Conservation (phyloP, 805 yeast species). For the Nakazawaea populi region DNA sequence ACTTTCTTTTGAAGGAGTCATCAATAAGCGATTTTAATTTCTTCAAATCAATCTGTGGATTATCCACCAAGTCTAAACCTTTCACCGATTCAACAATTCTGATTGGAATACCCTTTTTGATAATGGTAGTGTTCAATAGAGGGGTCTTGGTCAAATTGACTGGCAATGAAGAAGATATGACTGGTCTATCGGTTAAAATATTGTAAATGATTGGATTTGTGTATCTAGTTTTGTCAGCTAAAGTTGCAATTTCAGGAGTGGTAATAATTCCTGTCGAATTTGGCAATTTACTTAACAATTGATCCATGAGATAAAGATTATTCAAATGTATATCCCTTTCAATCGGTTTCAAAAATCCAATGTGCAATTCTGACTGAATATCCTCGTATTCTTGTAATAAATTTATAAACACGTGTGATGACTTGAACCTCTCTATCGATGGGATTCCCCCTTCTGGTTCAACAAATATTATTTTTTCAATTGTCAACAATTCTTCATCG, state of each 20-base stretch:
- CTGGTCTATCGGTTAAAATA: slow-evolving; percentile 84
- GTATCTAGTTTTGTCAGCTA: slow-evolving; percentile 21
- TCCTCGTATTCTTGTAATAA: slow-evolving; percentile 73
- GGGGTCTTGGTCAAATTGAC: slow-evolving; percentile 53
- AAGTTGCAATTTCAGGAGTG: slow-evolving; percentile 70
- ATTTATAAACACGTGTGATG: slow-evolving; percentile 85
- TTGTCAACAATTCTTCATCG: slow-evolving; percentile 28
- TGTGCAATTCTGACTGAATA: slow-evolving; percentile 55
- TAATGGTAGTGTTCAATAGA: slow-evolving; percentile 65
- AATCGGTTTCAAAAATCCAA: slow-evolving; percentile 44
- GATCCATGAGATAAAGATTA: slow-evolving; percentile 64
- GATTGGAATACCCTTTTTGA: slow-evolving; percentile 71
- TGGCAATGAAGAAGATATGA: slow-evolving; percentile 87
- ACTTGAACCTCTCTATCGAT: slow-evolving; percentile 69
- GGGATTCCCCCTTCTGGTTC: slow-evolving; percentile 92
- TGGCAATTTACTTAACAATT: slow-evolving; percentile 44
- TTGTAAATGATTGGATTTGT: slow-evolving; percentile 88
- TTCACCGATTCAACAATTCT: slow-evolving; percentile 28
- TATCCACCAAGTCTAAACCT: slow-evolving; percentile 26
- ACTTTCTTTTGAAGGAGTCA: slow-evolving; percentile 66
- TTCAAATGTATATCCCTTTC: slow-evolving; percentile 50
- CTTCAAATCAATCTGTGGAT: slow-evolving; percentile 41
- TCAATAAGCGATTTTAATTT: slow-evolving; percentile 61
- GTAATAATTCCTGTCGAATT: slow-evolving; percentile 76
- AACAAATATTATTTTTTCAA: slow-evolving; percentile 78